Percentiles rank a stretch among this genome's conserved stretches.
phyloP scores from a whole-genome alignment of 129 eudicot genomes.

The sunflower (Helianthus annuus) region HanXRQr2.0-SUNRISE NC_035438.2:23484313-23484812 shows the following conservation, averaged over 20 bases:
- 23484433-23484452: slow-evolving; percentile 29
- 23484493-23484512: slow-evolving; percentile 31
- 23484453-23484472: slow-evolving; percentile 36
- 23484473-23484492: slow-evolving; percentile 39
- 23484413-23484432: slow-evolving; percentile 38
- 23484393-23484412: slow-evolving; percentile 37
- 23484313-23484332: slow-evolving; percentile 53
- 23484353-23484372: slow-evolving; percentile 59
- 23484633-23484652: slow-evolving; percentile 80
- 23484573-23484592: slow-evolving; percentile 43
- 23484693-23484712: background rate
- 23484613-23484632: slow-evolving; percentile 74
- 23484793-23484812: background rate
- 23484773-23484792: background rate
- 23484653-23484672: slow-evolving; percentile 73
- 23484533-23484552: slow-evolving; percentile 49
- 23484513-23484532: slow-evolving; percentile 61
- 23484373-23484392: slow-evolving; percentile 46
- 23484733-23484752: background rate
- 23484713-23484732: background rate
- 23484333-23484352: slow-evolving; percentile 42
- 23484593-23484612: slow-evolving; percentile 39
- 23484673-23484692: slow-evolving; percentile 96
- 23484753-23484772: background rate
- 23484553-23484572: slow-evolving; percentile 91